These are phyloP conservation scores for Asterochloris erici DNA, from an alignment of 139 green algal species.

Conservation along the genomic window DNA sequence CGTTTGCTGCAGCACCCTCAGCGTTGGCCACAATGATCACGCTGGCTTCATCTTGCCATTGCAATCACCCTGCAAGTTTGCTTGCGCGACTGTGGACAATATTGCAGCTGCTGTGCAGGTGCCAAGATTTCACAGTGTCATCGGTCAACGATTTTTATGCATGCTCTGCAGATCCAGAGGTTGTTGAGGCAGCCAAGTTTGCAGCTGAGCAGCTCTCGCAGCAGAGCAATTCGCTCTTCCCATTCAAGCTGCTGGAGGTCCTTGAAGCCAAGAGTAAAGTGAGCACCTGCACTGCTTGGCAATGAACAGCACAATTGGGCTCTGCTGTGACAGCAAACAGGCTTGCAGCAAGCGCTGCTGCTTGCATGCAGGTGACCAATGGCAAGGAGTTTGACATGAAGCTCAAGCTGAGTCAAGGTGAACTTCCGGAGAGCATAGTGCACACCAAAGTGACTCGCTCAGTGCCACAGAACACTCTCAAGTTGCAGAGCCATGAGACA, in stretches of 20 bases:
- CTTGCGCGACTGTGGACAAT: not conserved
- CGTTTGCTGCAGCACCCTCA: not conserved
- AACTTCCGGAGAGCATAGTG: conserved; percentile 32
- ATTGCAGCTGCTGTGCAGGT: not conserved
- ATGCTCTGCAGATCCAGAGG: conserved; percentile 11
- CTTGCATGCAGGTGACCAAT: not conserved
- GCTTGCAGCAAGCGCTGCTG: not conserved
- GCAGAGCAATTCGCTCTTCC: conserved; percentile 41
- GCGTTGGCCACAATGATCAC: not conserved
- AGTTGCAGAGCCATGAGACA: no score
- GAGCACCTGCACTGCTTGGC: no score
- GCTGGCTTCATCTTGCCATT: not conserved
- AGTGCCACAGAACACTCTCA: no score
- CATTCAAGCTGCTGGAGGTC: conserved; percentile 34
- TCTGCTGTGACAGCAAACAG: no score
- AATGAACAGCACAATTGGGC: not conserved
- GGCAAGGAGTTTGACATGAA: conserved; percentile 25
- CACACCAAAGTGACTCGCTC: not conserved
- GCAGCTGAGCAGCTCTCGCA: conserved; percentile 47
- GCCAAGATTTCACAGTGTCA: not conserved
- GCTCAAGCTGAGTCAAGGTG: conserved; percentile 36
- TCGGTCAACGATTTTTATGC: no score
- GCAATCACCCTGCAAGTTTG: not conserved
- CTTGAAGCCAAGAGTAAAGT: not conserved
- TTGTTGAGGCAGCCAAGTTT: conserved; percentile 35